These are phyloP conservation scores for Aspergillus ostianus DNA, from an alignment of 495 filamentous ascomycete genomes.

Conservation along the genomic window DNA sequence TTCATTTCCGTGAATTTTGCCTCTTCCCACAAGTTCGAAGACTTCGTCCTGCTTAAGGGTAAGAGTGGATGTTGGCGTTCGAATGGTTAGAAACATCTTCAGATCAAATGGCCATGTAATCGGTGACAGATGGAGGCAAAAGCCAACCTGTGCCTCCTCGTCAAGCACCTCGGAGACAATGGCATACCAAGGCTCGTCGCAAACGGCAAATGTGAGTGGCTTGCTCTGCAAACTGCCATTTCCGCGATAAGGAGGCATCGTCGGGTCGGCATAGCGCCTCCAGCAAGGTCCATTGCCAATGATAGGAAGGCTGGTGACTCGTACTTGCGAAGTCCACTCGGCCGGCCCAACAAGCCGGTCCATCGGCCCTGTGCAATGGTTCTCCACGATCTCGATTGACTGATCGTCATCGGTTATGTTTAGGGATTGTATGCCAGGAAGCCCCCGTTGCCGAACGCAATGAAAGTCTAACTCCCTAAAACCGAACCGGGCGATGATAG, in stretches of 20 bases:
- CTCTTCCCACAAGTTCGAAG: constrained; percentile 51
- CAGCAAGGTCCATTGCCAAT: constrained; percentile 51
- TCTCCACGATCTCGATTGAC: constrained; percentile 49
- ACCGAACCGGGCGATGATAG: constrained; percentile 54
- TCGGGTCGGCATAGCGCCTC: constrained; percentile 44
- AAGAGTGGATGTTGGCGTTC: constrained; percentile 36
- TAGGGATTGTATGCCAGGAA: constrained; percentile 52
- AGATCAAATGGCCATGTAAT: constrained; percentile 25
- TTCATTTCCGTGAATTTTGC: constrained; percentile 61
- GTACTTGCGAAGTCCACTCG: constrained; percentile 43
- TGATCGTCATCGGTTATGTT: constrained; percentile 48
- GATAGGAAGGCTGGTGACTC: constrained; percentile 55
- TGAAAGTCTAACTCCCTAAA: constrained; percentile 57
- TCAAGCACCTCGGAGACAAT: constrained; percentile 56
- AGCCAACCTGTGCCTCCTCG: constrained; percentile 49
- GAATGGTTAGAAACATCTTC: constrained; percentile 29
- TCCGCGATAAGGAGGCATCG: constrained; percentile 40
- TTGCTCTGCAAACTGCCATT: constrained; percentile 31
- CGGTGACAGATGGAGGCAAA: constrained; percentile 49
- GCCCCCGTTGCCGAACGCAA: constrained; percentile 55
- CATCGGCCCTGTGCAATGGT: constrained; percentile 45
- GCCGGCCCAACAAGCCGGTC: constrained; percentile 28
- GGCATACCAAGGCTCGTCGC: constrained; percentile 34
- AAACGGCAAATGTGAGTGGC: constrained; percentile 21
- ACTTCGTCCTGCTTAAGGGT: constrained; percentile 46